Evolutionary conservation across 129 eudicot species (phyloP).

Genomic region (Saposhnikovia divaricata): DNA sequence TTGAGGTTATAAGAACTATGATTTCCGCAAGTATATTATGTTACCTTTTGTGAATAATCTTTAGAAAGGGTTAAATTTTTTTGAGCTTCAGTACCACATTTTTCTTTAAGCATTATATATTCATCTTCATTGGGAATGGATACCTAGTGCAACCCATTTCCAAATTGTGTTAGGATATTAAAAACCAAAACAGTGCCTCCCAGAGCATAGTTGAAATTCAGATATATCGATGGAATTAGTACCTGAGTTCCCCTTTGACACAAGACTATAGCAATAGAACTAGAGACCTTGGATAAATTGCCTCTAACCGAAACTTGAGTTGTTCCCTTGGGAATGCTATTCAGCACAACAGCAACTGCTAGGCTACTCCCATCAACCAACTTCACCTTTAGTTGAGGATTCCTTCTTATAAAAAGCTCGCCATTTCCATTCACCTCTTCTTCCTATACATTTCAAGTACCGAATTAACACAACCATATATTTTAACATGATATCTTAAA

Average conservation of each 20-base stretch:
- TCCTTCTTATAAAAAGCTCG: constrained; percentile 32
- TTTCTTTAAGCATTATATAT: constrained; percentile 16
- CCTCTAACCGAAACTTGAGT: constrained; percentile 44
- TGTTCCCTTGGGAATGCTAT: constrained; percentile 50
- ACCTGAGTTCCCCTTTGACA: constrained; percentile 49
- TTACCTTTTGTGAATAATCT: constrained; percentile 19
- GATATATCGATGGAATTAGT: not conserved
- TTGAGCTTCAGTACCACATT: constrained; percentile 6
- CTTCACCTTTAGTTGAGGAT: constrained; percentile 52
- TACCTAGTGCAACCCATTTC: constrained; percentile 13
- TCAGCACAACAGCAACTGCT: constrained; percentile 41
- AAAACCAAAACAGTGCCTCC: not conserved
- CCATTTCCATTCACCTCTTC: constrained; percentile 45
- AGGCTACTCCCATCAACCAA: constrained; percentile 49
- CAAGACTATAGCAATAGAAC: constrained; percentile 35
- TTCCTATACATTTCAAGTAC: constrained; percentile 20
- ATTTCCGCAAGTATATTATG: not conserved
- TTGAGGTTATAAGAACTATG: not conserved
- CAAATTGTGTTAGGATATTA: not conserved
- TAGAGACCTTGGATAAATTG: constrained; percentile 36
- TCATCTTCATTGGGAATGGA: constrained; percentile 17
- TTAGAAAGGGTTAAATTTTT: constrained; percentile 16
- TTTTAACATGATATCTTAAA: not conserved
- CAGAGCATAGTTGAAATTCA: not conserved
- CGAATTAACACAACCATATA: not conserved